These are phyloP conservation scores for Podospora pseudoanserina DNA, from an alignment of 495 filamentous ascomycete genomes.

Conservation along the genomic window DNA sequence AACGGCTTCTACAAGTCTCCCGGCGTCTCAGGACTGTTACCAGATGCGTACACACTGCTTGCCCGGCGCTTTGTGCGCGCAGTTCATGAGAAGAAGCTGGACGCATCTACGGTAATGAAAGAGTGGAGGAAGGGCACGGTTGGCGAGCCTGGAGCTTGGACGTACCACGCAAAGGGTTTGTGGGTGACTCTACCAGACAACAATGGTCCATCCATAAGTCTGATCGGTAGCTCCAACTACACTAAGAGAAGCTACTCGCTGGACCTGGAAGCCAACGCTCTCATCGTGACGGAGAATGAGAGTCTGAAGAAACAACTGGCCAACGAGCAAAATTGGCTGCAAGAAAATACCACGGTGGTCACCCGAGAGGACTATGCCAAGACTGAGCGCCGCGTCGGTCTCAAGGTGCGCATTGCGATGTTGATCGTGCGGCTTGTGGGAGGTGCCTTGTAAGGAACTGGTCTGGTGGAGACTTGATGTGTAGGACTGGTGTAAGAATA, in stretches of 20 bases:
- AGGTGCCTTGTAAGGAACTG: slow-evolving; percentile 54
- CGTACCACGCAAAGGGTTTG: slow-evolving; percentile 95
- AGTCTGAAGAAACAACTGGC: slow-evolving; percentile 67
- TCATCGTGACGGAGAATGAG: slow-evolving; percentile 79
- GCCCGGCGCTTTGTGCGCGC: slow-evolving; percentile 74
- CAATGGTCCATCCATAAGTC: slow-evolving; percentile 64
- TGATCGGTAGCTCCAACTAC: slow-evolving; percentile 93
- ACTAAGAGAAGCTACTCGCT: slow-evolving; percentile 89
- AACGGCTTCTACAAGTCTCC: slow-evolving; percentile 94
- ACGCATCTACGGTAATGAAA: slow-evolving; percentile 61
- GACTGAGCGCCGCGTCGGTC: slow-evolving; percentile 75
- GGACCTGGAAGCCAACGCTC: slow-evolving; percentile 80
- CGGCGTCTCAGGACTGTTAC: slow-evolving; percentile 84
- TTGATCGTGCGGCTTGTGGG: slow-evolving; percentile 77
- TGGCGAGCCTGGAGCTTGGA: slow-evolving; percentile 80
- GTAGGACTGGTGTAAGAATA: neutral
- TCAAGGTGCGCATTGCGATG: slow-evolving; percentile 85
- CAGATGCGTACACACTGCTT: slow-evolving; percentile 85
- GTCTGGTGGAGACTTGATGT: neutral
- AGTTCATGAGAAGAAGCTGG: slow-evolving; percentile 58
- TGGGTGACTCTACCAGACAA: slow-evolving; percentile 74
- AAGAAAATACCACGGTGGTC: slow-evolving; percentile 63
- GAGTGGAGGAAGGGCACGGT: slow-evolving; percentile 89
- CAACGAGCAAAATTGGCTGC: slow-evolving; percentile 74
- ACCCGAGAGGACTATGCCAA: slow-evolving; percentile 71